Base-by-base conservation (phyloP, 2,329 filamentous ascomycete genomes). In the Aspergillus ustus region DNA sequence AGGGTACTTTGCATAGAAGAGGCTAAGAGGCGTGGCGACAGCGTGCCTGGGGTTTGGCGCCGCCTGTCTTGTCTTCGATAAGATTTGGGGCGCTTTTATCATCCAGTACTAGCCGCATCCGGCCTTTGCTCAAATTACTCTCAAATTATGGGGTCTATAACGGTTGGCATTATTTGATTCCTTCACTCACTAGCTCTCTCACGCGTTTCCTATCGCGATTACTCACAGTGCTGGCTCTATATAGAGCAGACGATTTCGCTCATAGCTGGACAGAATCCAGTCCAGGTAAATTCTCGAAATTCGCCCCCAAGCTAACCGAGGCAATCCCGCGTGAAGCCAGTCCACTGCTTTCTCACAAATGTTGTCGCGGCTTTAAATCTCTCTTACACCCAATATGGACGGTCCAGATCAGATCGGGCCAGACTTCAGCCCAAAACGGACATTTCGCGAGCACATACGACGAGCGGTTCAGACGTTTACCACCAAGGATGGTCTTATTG, bases 401-500 rank as follows among this genome's bases (percentile, higher is more conserved):
- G 74, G 73, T 20, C 73, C 75, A 13, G 80, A 82, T 63, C 75
- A 75, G 66, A 81, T 82, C 61, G 78, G 78, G 19, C 79, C 80
- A 8, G 70, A 77, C 59, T 70, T 69, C 60, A 64, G 69, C n/a
- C 75, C 75, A 4, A 78, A 75, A 63, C 69, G 72, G 51, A 73
- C 75, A 4, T 65, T 79, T 44, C 62, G 67, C 28, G 78, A 81
- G 59, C 72, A 69, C 50, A 37, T 72, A 19, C 72, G 76, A 50
- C 69, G 72, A 48, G 34, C 77, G 4, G 65, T 75, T 19, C 77
- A 70, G 59, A 66, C 74, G 15, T 77, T 81, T 58, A 79, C 78
- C 9, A 82, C 80, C 22, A 88, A 82, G 63, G 84, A 93, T 1
- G 93, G 93, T 13, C 83, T 97, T 28, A 77, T 97, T 59, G 93